Conservation (phyloP, 2,329 filamentous ascomycete species). For the Chaetomium olivaceum region DNA sequence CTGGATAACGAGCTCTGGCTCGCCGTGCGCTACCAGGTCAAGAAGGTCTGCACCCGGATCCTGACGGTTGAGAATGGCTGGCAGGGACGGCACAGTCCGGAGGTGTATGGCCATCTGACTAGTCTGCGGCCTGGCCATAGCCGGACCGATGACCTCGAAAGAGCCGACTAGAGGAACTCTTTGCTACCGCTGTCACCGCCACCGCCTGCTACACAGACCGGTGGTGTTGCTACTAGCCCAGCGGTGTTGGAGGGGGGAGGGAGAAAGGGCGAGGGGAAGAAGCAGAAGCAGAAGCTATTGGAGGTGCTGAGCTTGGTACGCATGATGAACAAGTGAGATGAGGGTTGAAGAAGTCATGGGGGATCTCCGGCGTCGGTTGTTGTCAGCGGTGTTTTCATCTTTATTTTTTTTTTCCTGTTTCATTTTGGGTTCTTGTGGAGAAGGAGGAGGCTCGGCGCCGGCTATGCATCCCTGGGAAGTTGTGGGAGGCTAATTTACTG, state of each 20-base stretch:
- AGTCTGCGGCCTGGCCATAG: not conserved
- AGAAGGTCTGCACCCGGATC: slow-evolving; percentile 17
- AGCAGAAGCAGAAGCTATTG: not conserved
- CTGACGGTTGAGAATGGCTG: slow-evolving; percentile 14
- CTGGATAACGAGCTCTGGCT: slow-evolving; percentile 21
- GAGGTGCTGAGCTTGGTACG: not conserved
- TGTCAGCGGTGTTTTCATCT: not conserved
- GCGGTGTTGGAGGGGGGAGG: not conserved
- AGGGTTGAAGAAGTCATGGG: not conserved
- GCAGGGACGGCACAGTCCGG: slow-evolving; percentile 4
- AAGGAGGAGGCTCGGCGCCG: not conserved
- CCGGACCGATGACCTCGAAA: not conserved
- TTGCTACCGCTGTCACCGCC: too few relatives aligned
- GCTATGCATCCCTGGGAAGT: not conserved
- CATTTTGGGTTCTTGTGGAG: not conserved
- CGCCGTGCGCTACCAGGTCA: slow-evolving; percentile 24
- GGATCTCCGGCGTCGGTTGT: not conserved
- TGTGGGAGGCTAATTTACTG: not conserved
- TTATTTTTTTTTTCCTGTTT: too few relatives aligned
- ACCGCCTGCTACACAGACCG: not conserved
- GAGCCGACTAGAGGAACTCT: not conserved
- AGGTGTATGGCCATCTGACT: slow-evolving; percentile 20
- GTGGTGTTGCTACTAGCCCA: not conserved
- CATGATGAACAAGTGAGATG: not conserved
- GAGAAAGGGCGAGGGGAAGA: not conserved